phyloP scores from a whole-genome alignment of 2,329 filamentous ascomycete genomes.

The Anthostomella pinea region DNA sequence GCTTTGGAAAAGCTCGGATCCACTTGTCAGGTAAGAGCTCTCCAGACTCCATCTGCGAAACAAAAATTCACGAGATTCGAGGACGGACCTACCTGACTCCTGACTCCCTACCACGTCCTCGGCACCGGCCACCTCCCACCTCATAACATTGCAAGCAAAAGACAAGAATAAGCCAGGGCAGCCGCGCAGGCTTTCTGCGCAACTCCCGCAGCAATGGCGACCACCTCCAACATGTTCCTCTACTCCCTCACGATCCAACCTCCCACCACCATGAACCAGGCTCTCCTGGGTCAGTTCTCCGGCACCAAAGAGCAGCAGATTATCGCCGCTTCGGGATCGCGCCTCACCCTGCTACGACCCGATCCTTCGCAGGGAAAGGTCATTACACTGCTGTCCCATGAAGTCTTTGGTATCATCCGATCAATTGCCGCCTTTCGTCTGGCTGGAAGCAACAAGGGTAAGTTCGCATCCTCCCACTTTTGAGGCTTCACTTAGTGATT shows the following conservation, averaged over 20 bases:
- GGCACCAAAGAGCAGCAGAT: constrained; percentile 98
- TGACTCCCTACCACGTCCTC: too few relatives aligned
- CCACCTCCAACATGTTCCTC: constrained; percentile 97
- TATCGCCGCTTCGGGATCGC: constrained; percentile 86
- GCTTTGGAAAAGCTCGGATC: too few relatives aligned
- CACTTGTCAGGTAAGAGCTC: too few relatives aligned
- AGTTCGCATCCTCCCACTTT: constrained; percentile 45
- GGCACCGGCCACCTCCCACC: too few relatives aligned
- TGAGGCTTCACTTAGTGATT: constrained; percentile 68
- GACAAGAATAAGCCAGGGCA: constrained; percentile 14
- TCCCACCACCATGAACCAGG: constrained; percentile 83
- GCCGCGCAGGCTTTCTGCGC: constrained; percentile 34
- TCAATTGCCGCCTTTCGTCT: constrained; percentile 85
- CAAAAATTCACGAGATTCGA: constrained; percentile 21
- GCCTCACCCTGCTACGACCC: constrained; percentile 81
- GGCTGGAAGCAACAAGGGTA: constrained; percentile 94
- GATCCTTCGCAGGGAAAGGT: constrained; percentile 85
- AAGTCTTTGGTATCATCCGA: constrained; percentile 94
- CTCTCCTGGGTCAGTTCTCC: constrained; percentile 90
- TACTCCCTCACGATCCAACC: constrained; percentile 96
- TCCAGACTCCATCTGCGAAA: constrained; percentile 10
- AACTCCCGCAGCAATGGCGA: constrained; percentile 68
- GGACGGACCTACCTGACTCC: too few relatives aligned
- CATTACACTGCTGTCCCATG: constrained; percentile 80
- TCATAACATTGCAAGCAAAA: too few relatives aligned